Conservation (phyloP, 2,329 filamentous ascomycete species). For the Pseudogymnoascus sp. region DNA sequence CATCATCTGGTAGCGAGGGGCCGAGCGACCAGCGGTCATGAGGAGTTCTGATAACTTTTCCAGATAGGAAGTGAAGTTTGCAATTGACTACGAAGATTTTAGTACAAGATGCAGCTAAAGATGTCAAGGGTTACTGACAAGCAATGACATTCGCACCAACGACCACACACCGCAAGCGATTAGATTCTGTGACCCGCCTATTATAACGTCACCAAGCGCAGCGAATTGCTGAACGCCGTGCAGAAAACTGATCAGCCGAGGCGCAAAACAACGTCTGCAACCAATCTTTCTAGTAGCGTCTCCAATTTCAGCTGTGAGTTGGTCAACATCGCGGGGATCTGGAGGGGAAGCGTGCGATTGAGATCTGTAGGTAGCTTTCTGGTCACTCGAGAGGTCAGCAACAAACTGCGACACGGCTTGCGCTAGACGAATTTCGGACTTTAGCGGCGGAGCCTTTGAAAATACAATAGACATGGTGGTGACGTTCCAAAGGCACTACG, state of each 20-base stretch:
- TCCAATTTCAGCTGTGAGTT: slow-evolving; percentile 32
- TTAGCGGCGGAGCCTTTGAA: slow-evolving; percentile 16
- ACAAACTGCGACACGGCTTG: slow-evolving; percentile 35
- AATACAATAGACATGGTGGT: slow-evolving; percentile 9
- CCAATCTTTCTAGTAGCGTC: slow-evolving; percentile 11
- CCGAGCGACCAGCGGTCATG: slow-evolving; percentile 33
- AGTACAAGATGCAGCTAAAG: slow-evolving; percentile 12
- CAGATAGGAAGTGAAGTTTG: slow-evolving; percentile 28
- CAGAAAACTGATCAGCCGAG: slow-evolving; percentile 34
- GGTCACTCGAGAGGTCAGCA: slow-evolving; percentile 27
- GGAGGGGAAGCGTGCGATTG: slow-evolving; percentile 22
- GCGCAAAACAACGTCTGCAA: slow-evolving; percentile 30
- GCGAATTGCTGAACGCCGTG: slow-evolving; percentile 36
- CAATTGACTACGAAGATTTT: slow-evolving; percentile 23
- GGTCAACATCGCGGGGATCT: slow-evolving; percentile 31
- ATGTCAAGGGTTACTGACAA: slow-evolving; percentile 26
- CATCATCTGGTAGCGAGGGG: slow-evolving; percentile 33
- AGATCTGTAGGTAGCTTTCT: slow-evolving; percentile 25
- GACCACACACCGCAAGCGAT: slow-evolving; percentile 39
- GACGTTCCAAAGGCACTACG: background rate
- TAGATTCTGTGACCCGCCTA: slow-evolving; percentile 37
- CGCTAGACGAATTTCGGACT: slow-evolving; percentile 33
- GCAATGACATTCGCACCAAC: slow-evolving; percentile 33
- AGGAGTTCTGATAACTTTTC: slow-evolving; percentile 34
- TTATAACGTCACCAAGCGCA: slow-evolving; percentile 32